These are phyloP conservation scores for Ramalina peruviana DNA, from an alignment of 495 filamentous ascomycete genomes.

Conservation along the genomic window DNA sequence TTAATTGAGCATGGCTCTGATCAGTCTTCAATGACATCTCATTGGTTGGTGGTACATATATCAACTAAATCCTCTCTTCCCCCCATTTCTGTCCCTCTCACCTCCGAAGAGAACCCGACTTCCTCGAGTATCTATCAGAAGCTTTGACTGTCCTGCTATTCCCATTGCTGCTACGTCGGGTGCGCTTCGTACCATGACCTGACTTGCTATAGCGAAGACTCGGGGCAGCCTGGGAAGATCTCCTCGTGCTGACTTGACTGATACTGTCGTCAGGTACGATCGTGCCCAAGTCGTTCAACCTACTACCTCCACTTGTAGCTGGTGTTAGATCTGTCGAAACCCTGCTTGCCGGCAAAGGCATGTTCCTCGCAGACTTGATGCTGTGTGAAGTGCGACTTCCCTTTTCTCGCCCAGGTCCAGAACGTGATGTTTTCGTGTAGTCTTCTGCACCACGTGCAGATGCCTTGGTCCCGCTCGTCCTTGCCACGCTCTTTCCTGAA, in stretches of 20 bases:
- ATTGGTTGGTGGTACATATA: no score
- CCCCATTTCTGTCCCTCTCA: no score
- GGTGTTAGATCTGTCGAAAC: slow-evolving; percentile 14
- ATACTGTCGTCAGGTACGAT: slow-evolving; percentile 53
- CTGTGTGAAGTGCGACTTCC: not conserved
- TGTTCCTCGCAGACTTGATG: slow-evolving; percentile 16
- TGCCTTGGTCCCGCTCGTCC: slow-evolving; percentile 5
- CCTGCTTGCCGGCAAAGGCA: slow-evolving; percentile 37
- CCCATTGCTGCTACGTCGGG: not conserved
- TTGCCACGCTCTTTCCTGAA: slow-evolving; percentile 3
- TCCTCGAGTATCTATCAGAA: not conserved
- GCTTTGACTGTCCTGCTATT: slow-evolving; percentile 29
- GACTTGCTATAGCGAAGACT: not conserved
- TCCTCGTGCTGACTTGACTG: slow-evolving; percentile 43
- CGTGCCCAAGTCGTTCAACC: slow-evolving; percentile 27
- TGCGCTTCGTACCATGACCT: not conserved
- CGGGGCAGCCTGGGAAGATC: slow-evolving; percentile 6
- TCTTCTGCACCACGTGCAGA: slow-evolving; percentile 3
- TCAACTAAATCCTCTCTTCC: no score
- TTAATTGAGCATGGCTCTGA: no score
- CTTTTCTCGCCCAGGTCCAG: not conserved
- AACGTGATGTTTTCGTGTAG: slow-evolving; percentile 8
- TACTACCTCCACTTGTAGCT: slow-evolving; percentile 15
- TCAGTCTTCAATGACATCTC: no score
- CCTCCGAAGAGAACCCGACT: no score